Conservation (phyloP, 805 yeast genomes). For the Priceomyces fermenticarens region DNA sequence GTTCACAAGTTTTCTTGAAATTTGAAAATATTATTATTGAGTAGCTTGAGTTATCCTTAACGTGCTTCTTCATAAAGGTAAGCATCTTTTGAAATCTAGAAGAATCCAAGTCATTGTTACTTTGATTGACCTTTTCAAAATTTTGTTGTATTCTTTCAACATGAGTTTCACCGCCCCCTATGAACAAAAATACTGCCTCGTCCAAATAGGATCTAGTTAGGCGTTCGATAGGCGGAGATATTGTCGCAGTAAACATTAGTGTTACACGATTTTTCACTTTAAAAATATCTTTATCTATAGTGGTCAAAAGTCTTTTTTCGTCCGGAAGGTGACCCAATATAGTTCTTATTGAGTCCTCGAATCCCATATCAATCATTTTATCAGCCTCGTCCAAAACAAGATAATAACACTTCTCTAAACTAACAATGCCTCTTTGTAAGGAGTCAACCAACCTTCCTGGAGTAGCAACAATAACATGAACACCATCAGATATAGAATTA, state of each 20-base stretch:
- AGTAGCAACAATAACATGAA: conserved; percentile 84
- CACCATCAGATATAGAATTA: conserved; percentile 55
- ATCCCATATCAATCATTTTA: conserved; percentile 92
- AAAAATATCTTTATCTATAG: conserved; percentile 38
- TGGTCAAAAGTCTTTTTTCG: conserved; percentile 17
- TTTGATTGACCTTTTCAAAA: conserved; percentile 41
- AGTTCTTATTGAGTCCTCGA: conserved; percentile 71
- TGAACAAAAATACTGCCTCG: conserved; percentile 59
- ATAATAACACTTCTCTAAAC: conserved; percentile 58
- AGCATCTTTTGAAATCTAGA: conserved; percentile 43
- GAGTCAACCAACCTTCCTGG: conserved; percentile 91
- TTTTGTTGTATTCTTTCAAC: conserved; percentile 68
- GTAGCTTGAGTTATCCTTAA: conserved; percentile 21
- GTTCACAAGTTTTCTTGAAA: conserved; percentile 70
- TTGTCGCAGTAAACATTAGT: conserved; percentile 93
- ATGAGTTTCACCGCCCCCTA: conserved; percentile 67
- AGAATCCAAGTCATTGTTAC: conserved; percentile 21
- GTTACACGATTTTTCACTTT: conserved; percentile 49
- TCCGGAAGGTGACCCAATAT: conserved; percentile 57
- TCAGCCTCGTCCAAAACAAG: conserved; percentile 93
- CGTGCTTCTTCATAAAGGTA: conserved; percentile 42
- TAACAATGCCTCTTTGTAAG: conserved; percentile 62
- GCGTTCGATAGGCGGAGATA: conserved; percentile 70
- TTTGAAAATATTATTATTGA: conserved; percentile 78
- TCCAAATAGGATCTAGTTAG: conserved; percentile 61